Conservation (phyloP, 1,139 yeast genomes). For the Protomyces lactucae-debilis region DNA sequence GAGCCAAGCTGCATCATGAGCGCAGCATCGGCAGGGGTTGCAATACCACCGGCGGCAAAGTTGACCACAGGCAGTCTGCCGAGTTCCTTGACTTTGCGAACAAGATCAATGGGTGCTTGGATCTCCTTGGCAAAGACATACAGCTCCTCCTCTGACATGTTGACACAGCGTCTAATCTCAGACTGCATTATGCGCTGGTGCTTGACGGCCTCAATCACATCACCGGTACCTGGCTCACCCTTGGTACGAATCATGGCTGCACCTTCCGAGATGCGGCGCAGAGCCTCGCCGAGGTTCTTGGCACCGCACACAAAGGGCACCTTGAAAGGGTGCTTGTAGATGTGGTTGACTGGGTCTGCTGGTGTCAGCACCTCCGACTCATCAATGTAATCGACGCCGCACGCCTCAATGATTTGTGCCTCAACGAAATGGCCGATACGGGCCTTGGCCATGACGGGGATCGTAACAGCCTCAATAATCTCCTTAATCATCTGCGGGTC, state of each 20-base stretch:
- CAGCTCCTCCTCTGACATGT: constrained; percentile 48
- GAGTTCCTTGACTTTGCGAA: constrained; percentile 49
- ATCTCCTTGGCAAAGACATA: constrained; percentile 52
- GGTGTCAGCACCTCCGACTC: constrained; percentile 51
- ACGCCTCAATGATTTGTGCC: constrained; percentile 67
- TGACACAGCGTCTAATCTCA: constrained; percentile 51
- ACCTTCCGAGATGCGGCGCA: constrained; percentile 75
- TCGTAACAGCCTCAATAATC: constrained; percentile 57
- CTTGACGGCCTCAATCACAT: constrained; percentile 77
- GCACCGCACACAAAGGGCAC: constrained; percentile 88
- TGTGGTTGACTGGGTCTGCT: constrained; percentile 59
- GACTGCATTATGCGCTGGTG: constrained; percentile 60
- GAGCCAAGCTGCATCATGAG: constrained; percentile 87
- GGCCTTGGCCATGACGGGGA: constrained; percentile 76
- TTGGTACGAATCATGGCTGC: constrained; percentile 86
- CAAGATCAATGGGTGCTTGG: constrained; percentile 56
- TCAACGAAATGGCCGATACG: constrained; percentile 83
- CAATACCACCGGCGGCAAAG: constrained; percentile 89
- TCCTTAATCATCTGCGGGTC: constrained; percentile 77
- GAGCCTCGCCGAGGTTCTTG: constrained; percentile 75
- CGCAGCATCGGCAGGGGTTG: constrained; percentile 87
- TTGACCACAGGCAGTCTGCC: constrained; percentile 79
- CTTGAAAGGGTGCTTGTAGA: constrained; percentile 55
- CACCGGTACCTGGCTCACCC: constrained; percentile 91
- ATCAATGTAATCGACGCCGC: constrained; percentile 75